These are phyloP conservation scores for Silene conica DNA, from an alignment of 148 eudicot species.

Conservation along the genomic window DNA sequence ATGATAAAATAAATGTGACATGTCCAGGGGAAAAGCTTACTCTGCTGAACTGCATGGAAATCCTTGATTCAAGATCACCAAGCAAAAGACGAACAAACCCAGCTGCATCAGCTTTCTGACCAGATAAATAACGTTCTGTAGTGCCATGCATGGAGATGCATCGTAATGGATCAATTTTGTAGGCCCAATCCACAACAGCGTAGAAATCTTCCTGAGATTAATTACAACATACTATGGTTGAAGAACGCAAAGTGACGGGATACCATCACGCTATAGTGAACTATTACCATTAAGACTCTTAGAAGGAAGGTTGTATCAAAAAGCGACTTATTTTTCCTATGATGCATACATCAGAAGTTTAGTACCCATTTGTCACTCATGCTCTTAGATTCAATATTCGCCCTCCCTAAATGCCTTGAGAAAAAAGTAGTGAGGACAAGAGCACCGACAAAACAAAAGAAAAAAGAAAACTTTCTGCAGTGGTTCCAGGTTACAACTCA, in stretches of 20 bases:
- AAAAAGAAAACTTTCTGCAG: too few relatives aligned
- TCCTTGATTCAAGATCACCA: slow-evolving; percentile 86
- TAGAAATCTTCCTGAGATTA: slow-evolving; percentile 78
- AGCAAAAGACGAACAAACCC: slow-evolving; percentile 95
- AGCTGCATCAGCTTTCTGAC: slow-evolving; percentile 95
- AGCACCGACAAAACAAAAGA: too few relatives aligned
- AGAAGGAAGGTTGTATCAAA: background rate
- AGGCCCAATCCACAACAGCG: slow-evolving; percentile 97
- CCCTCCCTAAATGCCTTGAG: too few relatives aligned
- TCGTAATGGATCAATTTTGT: slow-evolving; percentile 88
- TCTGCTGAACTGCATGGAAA: slow-evolving; percentile 65
- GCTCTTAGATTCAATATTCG: background rate
- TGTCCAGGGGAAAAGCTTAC: slow-evolving; percentile 39
- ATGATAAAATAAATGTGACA: background rate
- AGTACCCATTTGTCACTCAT: background rate
- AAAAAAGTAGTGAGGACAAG: too few relatives aligned
- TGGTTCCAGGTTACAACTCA: too few relatives aligned
- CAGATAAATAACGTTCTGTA: slow-evolving; percentile 79
- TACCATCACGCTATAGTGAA: background rate
- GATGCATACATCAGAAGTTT: background rate
- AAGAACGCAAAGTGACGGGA: background rate
- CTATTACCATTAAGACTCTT: background rate
- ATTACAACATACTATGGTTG: slow-evolving; percentile 7
- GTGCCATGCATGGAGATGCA: slow-evolving; percentile 97
- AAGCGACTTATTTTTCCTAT: background rate